Conservation (phyloP, 1,284 basidiomycete species). For the Neolentinus lepideus region DNA sequence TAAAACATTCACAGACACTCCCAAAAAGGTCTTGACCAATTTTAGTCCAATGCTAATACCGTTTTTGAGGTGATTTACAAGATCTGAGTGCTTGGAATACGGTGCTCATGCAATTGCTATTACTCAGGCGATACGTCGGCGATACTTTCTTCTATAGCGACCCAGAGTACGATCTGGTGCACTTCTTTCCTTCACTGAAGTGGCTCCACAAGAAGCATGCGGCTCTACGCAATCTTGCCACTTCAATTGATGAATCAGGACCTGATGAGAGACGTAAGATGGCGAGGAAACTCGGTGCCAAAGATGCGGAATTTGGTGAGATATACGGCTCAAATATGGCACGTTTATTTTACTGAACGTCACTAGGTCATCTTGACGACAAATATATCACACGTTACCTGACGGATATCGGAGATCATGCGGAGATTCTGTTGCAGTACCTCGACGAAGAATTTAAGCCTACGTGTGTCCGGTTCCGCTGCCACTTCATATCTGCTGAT, state of each 20-base stretch:
- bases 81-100: not conserved
- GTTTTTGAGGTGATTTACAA: not conserved
- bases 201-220: not conserved
- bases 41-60: not conserved
- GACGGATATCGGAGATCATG: conserved; percentile 5
- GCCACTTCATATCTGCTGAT: not conserved
- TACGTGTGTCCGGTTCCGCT: conserved; percentile 5
- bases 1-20: not conserved
- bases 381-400: conserved; percentile 2
- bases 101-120: not conserved
- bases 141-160: too few relatives aligned
- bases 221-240: too few relatives aligned
- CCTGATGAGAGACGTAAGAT: not conserved
- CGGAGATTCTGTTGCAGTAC: conserved; percentile 4
- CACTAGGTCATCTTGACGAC: not conserved
- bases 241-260: not conserved
- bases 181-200: too few relatives aligned
- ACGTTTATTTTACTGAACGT: not conserved
- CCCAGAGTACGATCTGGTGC: too few relatives aligned
- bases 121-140: not conserved
- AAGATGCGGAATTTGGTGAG: not conserved
- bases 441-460: conserved; percentile 8
- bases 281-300: not conserved
- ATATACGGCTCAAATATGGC: too few relatives aligned
- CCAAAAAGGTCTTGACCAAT: not conserved